Evolutionary conservation across 2,329 filamentous ascomycete genomes (phyloP).

Genomic region (Arthrinium puccinioides): DNA sequence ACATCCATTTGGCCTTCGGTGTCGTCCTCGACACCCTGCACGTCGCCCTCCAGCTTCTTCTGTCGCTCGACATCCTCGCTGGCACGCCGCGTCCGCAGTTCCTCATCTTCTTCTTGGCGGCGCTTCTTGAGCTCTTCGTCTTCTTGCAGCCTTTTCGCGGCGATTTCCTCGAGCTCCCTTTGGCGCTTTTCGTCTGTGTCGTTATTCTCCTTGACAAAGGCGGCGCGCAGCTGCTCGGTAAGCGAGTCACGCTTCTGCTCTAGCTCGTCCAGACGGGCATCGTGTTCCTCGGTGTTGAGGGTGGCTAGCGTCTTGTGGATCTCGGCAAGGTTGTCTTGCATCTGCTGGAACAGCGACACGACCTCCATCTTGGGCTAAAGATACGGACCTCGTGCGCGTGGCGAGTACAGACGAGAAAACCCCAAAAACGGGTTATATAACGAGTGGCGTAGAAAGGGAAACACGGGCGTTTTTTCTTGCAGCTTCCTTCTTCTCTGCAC

Average conservation of each 20-base stretch:
- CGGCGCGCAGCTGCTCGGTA: slow-evolving; percentile 21
- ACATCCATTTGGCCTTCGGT: slow-evolving; percentile 25
- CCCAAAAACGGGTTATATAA: too few relatives aligned
- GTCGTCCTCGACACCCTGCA: slow-evolving; percentile 24
- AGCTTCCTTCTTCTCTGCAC: too few relatives aligned
- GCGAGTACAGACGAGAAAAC: too few relatives aligned
- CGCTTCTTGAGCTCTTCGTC: slow-evolving; percentile 31
- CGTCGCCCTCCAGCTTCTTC: slow-evolving; percentile 21
- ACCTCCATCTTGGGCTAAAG: slow-evolving; percentile 21
- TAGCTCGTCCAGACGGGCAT: slow-evolving; percentile 29
- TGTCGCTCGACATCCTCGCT: slow-evolving; percentile 24
- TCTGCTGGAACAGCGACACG: slow-evolving; percentile 30
- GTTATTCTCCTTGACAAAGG: slow-evolving; percentile 23
- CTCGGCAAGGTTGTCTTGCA: slow-evolving; percentile 32
- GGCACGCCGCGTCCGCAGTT: slow-evolving; percentile 16
- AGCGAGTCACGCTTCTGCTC: slow-evolving; percentile 28
- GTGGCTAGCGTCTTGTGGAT: slow-evolving; percentile 29
- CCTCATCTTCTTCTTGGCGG: slow-evolving; percentile 28
- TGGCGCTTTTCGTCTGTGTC: slow-evolving; percentile 20
- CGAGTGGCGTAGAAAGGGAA: too few relatives aligned
- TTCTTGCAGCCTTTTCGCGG: slow-evolving; percentile 28
- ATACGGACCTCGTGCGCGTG: too few relatives aligned
- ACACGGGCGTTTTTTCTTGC: too few relatives aligned
- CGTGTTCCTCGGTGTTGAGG: slow-evolving; percentile 24
- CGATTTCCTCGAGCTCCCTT: slow-evolving; percentile 23